A percentile compares a stretch with the other conserved stretches of the same genome.
Conservation (phyloP, 2,329 filamentous ascomycete species). For the Shiraia bambusicola region DNA sequence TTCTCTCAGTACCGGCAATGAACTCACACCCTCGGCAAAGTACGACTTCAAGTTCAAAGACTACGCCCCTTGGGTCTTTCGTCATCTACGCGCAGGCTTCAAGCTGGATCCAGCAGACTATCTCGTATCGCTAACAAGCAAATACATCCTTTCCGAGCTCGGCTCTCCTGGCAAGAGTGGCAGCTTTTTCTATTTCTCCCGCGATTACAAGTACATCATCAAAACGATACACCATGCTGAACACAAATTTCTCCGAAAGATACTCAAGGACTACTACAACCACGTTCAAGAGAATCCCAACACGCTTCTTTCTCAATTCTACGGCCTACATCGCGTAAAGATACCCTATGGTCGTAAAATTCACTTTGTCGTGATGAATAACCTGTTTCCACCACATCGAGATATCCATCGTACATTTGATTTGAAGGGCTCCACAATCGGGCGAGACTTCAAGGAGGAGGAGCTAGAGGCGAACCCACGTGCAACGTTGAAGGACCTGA, state of each 20-base stretch:
- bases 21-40: conserved; percentile 95
- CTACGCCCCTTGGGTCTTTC: conserved; percentile 99
- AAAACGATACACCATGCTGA: conserved; percentile 98
- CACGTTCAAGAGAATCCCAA: conserved; percentile 94
- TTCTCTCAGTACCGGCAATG: conserved; percentile 76
- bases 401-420: conserved; percentile 98
- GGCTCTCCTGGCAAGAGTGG: conserved; percentile 97
- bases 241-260: conserved; percentile 81
- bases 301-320: conserved; percentile 95
- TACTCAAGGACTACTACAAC: conserved; percentile 87
- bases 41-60: conserved; percentile 99
- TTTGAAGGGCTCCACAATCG: conserved; percentile 92
- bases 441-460: conserved; percentile 86
- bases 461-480: conserved; percentile 84
- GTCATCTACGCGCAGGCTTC: conserved; percentile 83
- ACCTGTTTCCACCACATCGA: conserved; percentile 93
- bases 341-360: conserved; percentile 98
- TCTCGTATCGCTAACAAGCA: conserved; percentile 95
- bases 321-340: conserved; percentile 95
- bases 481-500: conserved; percentile 93
- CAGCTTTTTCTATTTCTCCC: conserved; percentile 99
- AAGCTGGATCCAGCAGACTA: conserved; percentile 95
- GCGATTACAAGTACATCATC: conserved; percentile 99
- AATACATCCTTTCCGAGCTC: conserved; percentile 96
- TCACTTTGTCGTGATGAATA: conserved; percentile 99